phyloP scores from a whole-genome alignment of 2,329 filamentous ascomycete species.

The Mariannaea elegans region DNA sequence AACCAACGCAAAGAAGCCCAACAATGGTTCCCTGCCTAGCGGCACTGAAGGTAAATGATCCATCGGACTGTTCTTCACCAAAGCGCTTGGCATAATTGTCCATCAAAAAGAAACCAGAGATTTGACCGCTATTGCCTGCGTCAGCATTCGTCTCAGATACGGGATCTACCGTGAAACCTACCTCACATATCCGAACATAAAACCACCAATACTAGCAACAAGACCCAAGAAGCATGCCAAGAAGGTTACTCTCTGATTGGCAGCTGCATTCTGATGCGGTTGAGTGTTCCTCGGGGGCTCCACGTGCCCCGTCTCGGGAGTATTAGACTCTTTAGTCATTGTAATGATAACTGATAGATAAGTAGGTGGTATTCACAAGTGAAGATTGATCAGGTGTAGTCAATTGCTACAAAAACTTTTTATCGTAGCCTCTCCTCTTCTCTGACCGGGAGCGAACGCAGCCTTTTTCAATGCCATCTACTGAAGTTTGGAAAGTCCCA shows the following conservation, averaged over 20 bases:
- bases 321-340: slow-evolving; percentile 6
- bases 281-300: slow-evolving; percentile 22
- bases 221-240: slow-evolving; percentile 58
- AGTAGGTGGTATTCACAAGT: neutral
- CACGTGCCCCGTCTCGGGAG: slow-evolving; percentile 30
- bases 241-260: slow-evolving; percentile 47
- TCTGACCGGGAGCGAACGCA: neutral
- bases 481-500: neutral
- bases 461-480: slow-evolving; percentile 10
- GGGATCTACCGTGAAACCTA: slow-evolving; percentile 40
- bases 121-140: slow-evolving; percentile 58
- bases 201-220: slow-evolving; percentile 63
- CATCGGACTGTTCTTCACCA: slow-evolving; percentile 51
- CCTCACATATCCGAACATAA: slow-evolving; percentile 68
- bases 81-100: slow-evolving; percentile 64
- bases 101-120: slow-evolving; percentile 70
- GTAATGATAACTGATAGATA: slow-evolving; percentile 12
- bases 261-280: slow-evolving; percentile 6
- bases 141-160: neutral
- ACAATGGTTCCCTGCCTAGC: slow-evolving; percentile 69
- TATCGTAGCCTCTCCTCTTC: neutral
- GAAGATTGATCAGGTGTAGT: neutral
- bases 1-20: slow-evolving; percentile 68
- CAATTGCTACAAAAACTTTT: neutral
- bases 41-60: slow-evolving; percentile 60